Evolutionary conservation across 2,329 filamentous ascomycete species (phyloP).

Genomic region (Gaeumannomyces sp.): DNA sequence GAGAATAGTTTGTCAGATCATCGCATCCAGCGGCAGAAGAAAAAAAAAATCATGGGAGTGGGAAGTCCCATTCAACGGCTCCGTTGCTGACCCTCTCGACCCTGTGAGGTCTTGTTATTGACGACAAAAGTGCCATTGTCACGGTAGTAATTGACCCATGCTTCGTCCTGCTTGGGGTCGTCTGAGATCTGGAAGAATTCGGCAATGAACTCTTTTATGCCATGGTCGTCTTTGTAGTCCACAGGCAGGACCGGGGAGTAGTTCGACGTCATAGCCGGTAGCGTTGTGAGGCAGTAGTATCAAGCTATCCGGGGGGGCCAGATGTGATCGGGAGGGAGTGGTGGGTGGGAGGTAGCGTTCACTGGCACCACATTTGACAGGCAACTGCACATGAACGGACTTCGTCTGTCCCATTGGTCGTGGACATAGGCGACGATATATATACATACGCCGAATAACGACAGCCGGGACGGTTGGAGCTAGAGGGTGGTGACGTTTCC

Average conservation of each 20-base stretch:
- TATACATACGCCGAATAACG: background rate
- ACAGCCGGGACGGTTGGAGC: background rate
- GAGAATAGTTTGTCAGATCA: background rate
- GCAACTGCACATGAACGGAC: background rate
- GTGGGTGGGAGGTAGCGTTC: background rate
- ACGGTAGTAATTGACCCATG: slow-evolving; percentile 37
- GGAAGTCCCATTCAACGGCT: background rate
- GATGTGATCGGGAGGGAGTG: too few relatives aligned
- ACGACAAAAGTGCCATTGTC: slow-evolving; percentile 36
- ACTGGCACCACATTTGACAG: background rate
- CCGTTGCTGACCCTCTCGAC: background rate
- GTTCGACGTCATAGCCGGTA: slow-evolving; percentile 3
- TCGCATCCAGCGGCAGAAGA: background rate
- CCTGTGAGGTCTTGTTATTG: slow-evolving; percentile 17
- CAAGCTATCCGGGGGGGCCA: too few relatives aligned
- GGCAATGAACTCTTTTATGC: slow-evolving; percentile 31
- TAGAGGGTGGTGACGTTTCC: background rate
- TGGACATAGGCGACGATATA: background rate
- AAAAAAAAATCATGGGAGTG: background rate
- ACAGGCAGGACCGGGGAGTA: slow-evolving; percentile 25
- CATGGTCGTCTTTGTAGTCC: slow-evolving; percentile 14
- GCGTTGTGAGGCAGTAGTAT: background rate
- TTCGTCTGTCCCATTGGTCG: background rate
- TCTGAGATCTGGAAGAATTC: slow-evolving; percentile 40
- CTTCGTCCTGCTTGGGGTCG: slow-evolving; percentile 31